phyloP scores from a whole-genome alignment of 1,139 yeast species.

The Yamadazyma membranifaciens region DNA sequence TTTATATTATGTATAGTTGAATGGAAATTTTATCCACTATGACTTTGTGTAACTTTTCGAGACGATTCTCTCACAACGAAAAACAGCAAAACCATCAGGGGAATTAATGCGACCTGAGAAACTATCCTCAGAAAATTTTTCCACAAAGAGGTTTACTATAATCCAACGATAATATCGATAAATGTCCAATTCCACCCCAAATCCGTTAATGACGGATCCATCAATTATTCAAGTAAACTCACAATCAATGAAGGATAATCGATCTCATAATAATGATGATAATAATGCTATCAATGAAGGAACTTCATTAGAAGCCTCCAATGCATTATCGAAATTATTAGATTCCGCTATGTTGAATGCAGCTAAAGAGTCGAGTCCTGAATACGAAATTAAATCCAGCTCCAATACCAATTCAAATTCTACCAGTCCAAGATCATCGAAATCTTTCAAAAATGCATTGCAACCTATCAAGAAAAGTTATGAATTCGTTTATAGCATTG shows the following conservation, averaged over 20 bases:
- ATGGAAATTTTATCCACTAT: too few relatives aligned
- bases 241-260: not conserved
- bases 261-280: too few relatives aligned
- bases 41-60: too few relatives aligned
- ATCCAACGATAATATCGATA: not conserved
- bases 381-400: constrained; percentile 20
- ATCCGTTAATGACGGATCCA: constrained; percentile 32
- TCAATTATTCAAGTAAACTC: constrained; percentile 26
- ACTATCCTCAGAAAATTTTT: constrained; percentile 9
- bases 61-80: too few relatives aligned
- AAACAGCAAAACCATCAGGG: too few relatives aligned
- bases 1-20: too few relatives aligned
- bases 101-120: too few relatives aligned
- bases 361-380: constrained; percentile 48
- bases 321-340: constrained; percentile 41
- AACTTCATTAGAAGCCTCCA: constrained; percentile 25
- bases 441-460: constrained; percentile 9
- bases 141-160: not conserved
- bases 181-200: constrained; percentile 7
- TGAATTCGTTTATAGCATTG: constrained; percentile 35
- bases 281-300: not conserved
- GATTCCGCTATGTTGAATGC: constrained; percentile 49
- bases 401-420: constrained; percentile 12
- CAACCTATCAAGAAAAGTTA: constrained; percentile 14
- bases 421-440: constrained; percentile 18